Evolutionary conservation across 2,329 filamentous ascomycete genomes (phyloP), one percentile per base, ranked within the genome.

Genomic region (Fusarium oxysporum): DNA sequence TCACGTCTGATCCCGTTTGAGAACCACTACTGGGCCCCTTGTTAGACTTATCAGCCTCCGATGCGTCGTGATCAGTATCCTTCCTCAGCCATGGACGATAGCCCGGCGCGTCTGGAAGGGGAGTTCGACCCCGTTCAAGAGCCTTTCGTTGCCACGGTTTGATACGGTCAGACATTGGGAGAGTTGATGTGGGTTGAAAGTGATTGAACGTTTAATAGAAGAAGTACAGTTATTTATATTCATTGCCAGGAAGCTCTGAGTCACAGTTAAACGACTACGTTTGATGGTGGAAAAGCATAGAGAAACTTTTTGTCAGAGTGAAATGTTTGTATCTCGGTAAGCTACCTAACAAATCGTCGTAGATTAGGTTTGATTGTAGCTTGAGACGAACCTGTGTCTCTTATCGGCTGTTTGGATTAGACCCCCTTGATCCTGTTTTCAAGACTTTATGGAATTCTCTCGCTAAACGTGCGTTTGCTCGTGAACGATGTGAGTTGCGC

Each of bases 381-480:
- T 14, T 12, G 12, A 50, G 6, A 17, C 5, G 1, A 14, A 33
- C 3, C 10, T 13, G 4, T 50, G 9, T 23, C n/a, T 23, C 8
- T 19, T 13, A 6, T 23, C 11, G 1, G 3, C 6, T 5, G 10
- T n/a, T 30, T 7, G 2, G 19, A n/a, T 2, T 8, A 4, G 13
- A 32, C 5, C 8, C 19, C 21, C 1, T 17, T n/a, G 4, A 7
- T 32, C 14, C 8, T n/a, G 12, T 2, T 9, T 11, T 30, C 19
- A 13, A 14, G 25, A 0, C 16, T 19, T 3, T 7, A 8, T 48
- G 11, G 8, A 5, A 14, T 4, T 32, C 6, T 19, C 28, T 48
- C 13, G 19, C 45, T n/a, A 5, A 17, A 13, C 25, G 6, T 10
- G 12, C 13, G 13, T 28, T 32, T 32, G 28, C 21, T 11, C 7